Base-by-base conservation (phyloP, 306 rosid species). In the Clitoria ternatea region DNA sequence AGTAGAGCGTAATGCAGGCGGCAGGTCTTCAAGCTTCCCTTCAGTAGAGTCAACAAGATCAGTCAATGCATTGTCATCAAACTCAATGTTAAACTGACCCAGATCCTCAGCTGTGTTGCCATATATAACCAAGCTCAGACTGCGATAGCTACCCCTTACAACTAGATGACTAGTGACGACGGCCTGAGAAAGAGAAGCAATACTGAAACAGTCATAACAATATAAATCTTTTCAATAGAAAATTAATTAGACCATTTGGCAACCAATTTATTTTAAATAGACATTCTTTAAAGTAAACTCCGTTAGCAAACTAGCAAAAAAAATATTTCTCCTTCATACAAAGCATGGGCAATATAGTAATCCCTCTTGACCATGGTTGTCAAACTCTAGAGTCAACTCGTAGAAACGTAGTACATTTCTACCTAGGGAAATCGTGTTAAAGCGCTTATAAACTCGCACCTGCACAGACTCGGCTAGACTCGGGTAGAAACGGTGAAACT, bases 101-200 rank as follows among this genome's bases (percentile, higher is more conserved):
- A 95, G 82, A 79, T 91, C 99, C 85, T 89, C 99, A 5, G 97
- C 96, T 6, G 97, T 95, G 80, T 95, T 89, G 69, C 97, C 99
- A 78, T 95, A 95, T 75, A 91, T 85, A 67, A 91, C 92, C 84
- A 95, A 80, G 78, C 92, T 95, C 79, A 95, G 82, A 80, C 99
- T 91, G 75, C 99, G 96, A 75, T 91, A 95, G 80, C 97, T 95
- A 39, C 97, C 99, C 79, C 99, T 85, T 33, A 95, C 99, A 83
- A 95, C 92, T 75, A 95, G 84, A 83, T 95, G 99, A 79, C 84
- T 91, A 52, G 97, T 87, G 55, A 95, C 96, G 80, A 95, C 87
- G 77, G 96, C 97, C 97, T 91, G 87, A 76, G 77, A 70, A 78
- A 60, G 61, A 82, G 48, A 71, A 72, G 29, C 49, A 70, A 20